Conservation (phyloP, 2,329 filamentous ascomycete species). For the Rugonectria rugulosa region DNA sequence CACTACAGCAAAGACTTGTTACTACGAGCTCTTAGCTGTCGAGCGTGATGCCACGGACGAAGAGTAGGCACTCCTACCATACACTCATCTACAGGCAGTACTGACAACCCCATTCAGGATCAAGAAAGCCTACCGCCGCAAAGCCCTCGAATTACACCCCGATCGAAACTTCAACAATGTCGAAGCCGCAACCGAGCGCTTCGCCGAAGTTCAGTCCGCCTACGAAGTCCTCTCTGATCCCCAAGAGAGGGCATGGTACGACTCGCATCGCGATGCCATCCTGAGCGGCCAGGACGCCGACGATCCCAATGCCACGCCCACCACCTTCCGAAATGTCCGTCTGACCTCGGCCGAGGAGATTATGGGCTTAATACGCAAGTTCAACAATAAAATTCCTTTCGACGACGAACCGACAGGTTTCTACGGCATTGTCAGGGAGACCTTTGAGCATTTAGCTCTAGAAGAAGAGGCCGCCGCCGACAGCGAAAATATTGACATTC, state of each 20-base stretch:
- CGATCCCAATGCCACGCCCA: slow-evolving; percentile 56
- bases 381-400: slow-evolving; percentile 80
- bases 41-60: slow-evolving; percentile 78
- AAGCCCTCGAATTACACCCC: slow-evolving; percentile 91
- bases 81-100: neutral
- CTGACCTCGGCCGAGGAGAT: slow-evolving; percentile 86
- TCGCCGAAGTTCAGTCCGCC: slow-evolving; percentile 90
- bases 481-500: slow-evolving; percentile 66
- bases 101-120: slow-evolving; percentile 64
- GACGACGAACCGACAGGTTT: slow-evolving; percentile 84
- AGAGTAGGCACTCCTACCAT: slow-evolving; percentile 62
- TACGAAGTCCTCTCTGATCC: slow-evolving; percentile 97
- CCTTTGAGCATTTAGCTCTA: slow-evolving; percentile 79
- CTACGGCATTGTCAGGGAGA: slow-evolving; percentile 78
- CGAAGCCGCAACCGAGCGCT: slow-evolving; percentile 82
- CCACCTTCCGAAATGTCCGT: slow-evolving; percentile 72
- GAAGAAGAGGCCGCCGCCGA: slow-evolving; percentile 82
- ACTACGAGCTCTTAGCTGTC: slow-evolving; percentile 85
- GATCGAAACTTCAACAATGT: slow-evolving; percentile 91
- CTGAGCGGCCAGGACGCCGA: slow-evolving; percentile 68
- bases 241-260: slow-evolving; percentile 97
- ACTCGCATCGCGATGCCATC: slow-evolving; percentile 89
- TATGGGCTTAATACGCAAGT: slow-evolving; percentile 77
- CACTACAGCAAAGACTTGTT: slow-evolving; percentile 71
- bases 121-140: slow-evolving; percentile 90